Conservation (phyloP, 805 yeast genomes). For the Schizosaccharomyces cryophilus region DNA sequence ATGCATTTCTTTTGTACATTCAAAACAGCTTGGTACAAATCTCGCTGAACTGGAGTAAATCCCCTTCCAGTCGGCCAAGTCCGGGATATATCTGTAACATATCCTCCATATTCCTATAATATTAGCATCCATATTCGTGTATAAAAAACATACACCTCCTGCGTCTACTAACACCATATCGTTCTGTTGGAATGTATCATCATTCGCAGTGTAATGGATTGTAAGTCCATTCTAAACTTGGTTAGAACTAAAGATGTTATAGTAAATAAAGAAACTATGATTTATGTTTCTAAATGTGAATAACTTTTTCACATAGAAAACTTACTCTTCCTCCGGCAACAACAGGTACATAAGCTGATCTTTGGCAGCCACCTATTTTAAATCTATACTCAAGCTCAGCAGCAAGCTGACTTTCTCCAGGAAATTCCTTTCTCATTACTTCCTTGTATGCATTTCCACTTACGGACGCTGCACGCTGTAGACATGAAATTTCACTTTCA, state of each 20-base stretch:
- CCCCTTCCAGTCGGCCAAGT: constrained; percentile 77
- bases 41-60: constrained; percentile 58
- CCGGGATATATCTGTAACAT: constrained; percentile 84
- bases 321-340: constrained; percentile 60
- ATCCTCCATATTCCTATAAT: constrained; percentile 44
- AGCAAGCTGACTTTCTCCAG: constrained; percentile 53
- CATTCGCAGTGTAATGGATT: constrained; percentile 83
- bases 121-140: background rate
- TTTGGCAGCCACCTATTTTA: constrained; percentile 68
- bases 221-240: constrained; percentile 41
- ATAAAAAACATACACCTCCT: constrained; percentile 29
- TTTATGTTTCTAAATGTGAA: background rate
- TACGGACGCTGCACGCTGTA: constrained; percentile 63
- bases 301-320: background rate
- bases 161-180: constrained; percentile 88
- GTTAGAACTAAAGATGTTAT: background rate
- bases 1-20: constrained; percentile 63
- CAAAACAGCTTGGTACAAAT: constrained; percentile 68
- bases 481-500: constrained; percentile 43
- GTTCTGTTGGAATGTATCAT: constrained; percentile 38
- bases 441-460: constrained; percentile 64
- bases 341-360: constrained; percentile 79
- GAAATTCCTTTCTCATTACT: constrained; percentile 45
- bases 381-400: constrained; percentile 65
- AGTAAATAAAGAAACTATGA: too few relatives aligned